Percentiles rank a stretch among this genome's conserved stretches.
phyloP scores from a whole-genome alignment of 768 basidiomycete species.

The Boletellus sp. region DNA sequence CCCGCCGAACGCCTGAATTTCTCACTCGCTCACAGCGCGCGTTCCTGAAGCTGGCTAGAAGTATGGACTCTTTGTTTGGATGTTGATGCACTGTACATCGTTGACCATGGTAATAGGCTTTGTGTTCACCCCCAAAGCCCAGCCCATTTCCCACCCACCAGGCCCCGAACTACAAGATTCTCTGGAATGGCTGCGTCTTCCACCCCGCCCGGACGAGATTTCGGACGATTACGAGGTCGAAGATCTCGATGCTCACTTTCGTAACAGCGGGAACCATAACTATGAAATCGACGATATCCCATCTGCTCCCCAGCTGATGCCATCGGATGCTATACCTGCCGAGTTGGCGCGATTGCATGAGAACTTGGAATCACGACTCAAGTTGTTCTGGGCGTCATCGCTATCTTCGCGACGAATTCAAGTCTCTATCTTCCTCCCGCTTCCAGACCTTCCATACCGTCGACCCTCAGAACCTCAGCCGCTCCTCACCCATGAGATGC shows the following conservation, averaged over 20 bases:
- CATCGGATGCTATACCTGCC: slow-evolving; percentile 19
- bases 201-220: slow-evolving; percentile 58
- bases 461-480: slow-evolving; percentile 35
- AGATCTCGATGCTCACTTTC: slow-evolving; percentile 53
- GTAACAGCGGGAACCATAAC: slow-evolving; percentile 20
- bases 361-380: slow-evolving; percentile 74
- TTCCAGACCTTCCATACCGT: slow-evolving; percentile 17
- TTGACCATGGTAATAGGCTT: slow-evolving; percentile 47
- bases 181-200: slow-evolving; percentile 35
- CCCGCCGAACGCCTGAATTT: slow-evolving; percentile 52
- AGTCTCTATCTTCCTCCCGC: slow-evolving; percentile 53
- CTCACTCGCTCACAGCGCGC: slow-evolving; percentile 72
- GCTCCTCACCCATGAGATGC: slow-evolving; percentile 46
- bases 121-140: slow-evolving; percentile 66
- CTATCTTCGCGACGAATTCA: slow-evolving; percentile 60
- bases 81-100: neutral
- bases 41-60: slow-evolving; percentile 74
- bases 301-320: slow-evolving; percentile 16
- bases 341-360: slow-evolving; percentile 56
- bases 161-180: slow-evolving; percentile 32
- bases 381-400: slow-evolving; percentile 77
- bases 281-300: slow-evolving; percentile 18
- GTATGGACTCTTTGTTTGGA: slow-evolving; percentile 34
- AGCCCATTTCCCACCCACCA: slow-evolving; percentile 17
- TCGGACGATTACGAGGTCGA: slow-evolving; percentile 55